These are phyloP conservation scores for Schizosaccharomyces cryophilus DNA, from an alignment of 805 yeast species.

Conservation along the genomic window DNA sequence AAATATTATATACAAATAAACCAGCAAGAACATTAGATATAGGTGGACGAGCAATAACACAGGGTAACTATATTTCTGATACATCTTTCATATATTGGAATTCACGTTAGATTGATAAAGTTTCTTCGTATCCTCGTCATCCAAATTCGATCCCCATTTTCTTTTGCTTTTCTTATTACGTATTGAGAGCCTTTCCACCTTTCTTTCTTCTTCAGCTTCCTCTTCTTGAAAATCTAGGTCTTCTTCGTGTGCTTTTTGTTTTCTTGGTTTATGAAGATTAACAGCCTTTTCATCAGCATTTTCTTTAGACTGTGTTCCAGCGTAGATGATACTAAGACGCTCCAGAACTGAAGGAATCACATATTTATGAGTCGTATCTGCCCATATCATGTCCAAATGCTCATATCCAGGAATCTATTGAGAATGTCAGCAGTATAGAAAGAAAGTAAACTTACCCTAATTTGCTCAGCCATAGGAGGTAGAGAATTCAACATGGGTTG, in stretches of 20 bases:
- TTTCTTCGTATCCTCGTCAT: too few species aligned
- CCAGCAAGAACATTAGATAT: too few species aligned
- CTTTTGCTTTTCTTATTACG: too few species aligned
- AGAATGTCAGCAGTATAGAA: slow-evolving; percentile 9
- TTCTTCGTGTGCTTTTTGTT: neutral
- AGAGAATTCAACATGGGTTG: slow-evolving; percentile 44
- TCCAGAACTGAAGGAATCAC: slow-evolving; percentile 17
- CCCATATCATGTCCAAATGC: slow-evolving; percentile 83
- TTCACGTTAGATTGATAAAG: too few species aligned
- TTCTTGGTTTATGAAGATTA: neutral
- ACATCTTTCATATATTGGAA: too few species aligned
- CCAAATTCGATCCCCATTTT: too few species aligned
- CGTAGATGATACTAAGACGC: neutral
- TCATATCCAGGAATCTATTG: slow-evolving; percentile 46
- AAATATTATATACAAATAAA: too few species aligned
- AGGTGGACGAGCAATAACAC: too few species aligned
- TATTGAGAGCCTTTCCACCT: too few species aligned
- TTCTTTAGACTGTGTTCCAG: neutral
- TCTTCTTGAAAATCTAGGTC: too few species aligned
- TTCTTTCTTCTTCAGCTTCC: too few species aligned
- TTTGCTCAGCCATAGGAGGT: slow-evolving; percentile 19
- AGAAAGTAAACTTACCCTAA: neutral
- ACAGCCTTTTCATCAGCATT: neutral
- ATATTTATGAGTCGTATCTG: slow-evolving; percentile 28
- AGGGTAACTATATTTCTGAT: too few species aligned